Evolutionary conservation across 306 rosid species (phyloP), one percentile per base, ranked within the genome.

Genomic region (Vachellia collinsii): DNA sequence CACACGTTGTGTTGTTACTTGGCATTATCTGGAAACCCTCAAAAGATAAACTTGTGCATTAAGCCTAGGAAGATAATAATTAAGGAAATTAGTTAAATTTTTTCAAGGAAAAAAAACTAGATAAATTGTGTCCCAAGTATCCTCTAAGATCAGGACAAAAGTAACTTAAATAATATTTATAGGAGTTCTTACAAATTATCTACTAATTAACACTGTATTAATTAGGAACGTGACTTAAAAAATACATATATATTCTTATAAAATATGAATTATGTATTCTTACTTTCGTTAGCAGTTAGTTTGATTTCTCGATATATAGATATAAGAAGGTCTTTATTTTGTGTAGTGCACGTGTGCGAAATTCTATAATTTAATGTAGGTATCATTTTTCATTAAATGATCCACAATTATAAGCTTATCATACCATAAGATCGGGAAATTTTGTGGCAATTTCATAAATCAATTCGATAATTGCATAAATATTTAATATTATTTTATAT

Each of bases 1-100:
- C 90, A 66, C 79, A 82, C 1, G 91, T 84, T 51, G 80, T 58
- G 5, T 75, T 78, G 17, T 81, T 85, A 46, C 63, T 88, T 17
- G 80, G 70, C 84, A 61, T 6, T 58, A 1, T 70, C 83, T 86
- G 7, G 88, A 84, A 2, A 84, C 82, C 11, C 34, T 84, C 84
- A 4, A 80, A 80, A 17, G 86, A 1, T 88, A 74, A 11, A 88
- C 84, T 58, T 84, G 80, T 4, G 85, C 71, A 38, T 37, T 65
- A 16, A 59, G 37, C 37, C 23, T 59, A 10, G 34, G 63, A 13
- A 56, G 63, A 8, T 8, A 20, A 56, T 20, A 56, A 56, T 56
- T 20, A 56, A 56, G 63, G 13, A 54, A 20, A 8, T 54, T 2
- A n/a, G 62, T 17, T 50, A 50, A 8, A 50, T 50, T 47, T 47